Base-by-base conservation (phyloP, 352 stramenopile genomes). In the Phytophthora fragariaefolia region DNA sequence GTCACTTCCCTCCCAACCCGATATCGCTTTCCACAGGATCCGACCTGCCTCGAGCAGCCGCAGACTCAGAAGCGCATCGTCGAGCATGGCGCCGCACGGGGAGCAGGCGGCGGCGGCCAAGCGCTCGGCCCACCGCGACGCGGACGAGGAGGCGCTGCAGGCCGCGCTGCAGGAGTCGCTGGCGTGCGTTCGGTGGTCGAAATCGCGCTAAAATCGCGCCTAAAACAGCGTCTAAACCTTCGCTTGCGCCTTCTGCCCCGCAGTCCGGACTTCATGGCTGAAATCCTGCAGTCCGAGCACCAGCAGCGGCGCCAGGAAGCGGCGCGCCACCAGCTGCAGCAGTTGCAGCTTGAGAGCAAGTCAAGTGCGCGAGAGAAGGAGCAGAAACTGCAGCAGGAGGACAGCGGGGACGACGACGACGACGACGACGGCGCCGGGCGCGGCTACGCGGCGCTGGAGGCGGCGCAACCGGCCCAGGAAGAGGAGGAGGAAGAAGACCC, bases 141-240 rank as follows among this genome's bases (percentile, higher is more conserved):
- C 80, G 10, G 85, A 91, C 51, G 84, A 86, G 61, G 82, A 93
- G 63, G 82, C 83, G 43, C 80, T 92, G 6, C 74, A 90, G 69
- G 77, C 73, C 2, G 84, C 82, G 60, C 71, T 93, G 23, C 66
- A 80, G 22, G 80, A 90, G 57, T 90, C 82, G 7, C 56, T 90
- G 27, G 72, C 76, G 84, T 93, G 75, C 64, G 67, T 60, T 15
- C 18, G 7, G 34, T 9, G 20, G 48, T 57, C 4, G 42, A 68
- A 55, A 55, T 47, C 38, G 22, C 20, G 22, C 12, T 30, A 17
- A 4, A 49, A 45, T 55, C 38, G n/a, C 22, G 12, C 7, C 49
- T 54, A 26, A 50, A 58, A 42, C 40, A 22, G 12, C 34, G 15
- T 62, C 32, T 69, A 61, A 72, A 51, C 6, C 5, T 5, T 54